These are phyloP conservation scores for Tuber magnatum DNA, from an alignment of 495 filamentous ascomycete genomes.

Conservation along the genomic window DNA sequence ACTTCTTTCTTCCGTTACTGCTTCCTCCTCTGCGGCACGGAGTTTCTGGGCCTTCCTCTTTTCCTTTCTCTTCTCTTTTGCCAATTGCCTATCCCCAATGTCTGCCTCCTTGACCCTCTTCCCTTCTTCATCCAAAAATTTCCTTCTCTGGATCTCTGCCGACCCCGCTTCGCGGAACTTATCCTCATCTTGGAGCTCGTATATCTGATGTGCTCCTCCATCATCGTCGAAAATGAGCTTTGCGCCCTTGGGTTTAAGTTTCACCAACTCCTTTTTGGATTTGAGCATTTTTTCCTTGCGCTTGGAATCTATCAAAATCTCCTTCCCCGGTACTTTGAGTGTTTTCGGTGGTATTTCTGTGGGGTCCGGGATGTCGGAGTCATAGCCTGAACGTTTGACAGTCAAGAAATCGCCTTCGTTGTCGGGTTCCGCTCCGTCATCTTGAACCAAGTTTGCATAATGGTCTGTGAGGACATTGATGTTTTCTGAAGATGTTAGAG, in stretches of 20 bases:
- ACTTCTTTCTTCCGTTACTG: constrained; percentile 37
- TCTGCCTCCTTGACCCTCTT: constrained; percentile 69
- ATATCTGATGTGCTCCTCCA: constrained; percentile 70
- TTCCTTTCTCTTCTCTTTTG: constrained; percentile 70
- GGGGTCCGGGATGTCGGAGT: constrained; percentile 40
- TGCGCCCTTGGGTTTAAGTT: constrained; percentile 73
- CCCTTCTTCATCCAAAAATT: constrained; percentile 67
- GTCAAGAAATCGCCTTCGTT: constrained; percentile 75
- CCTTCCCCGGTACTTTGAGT: constrained; percentile 49
- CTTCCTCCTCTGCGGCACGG: constrained; percentile 42
- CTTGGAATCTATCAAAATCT: constrained; percentile 77
- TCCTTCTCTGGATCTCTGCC: constrained; percentile 63
- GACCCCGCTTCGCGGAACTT: constrained; percentile 67
- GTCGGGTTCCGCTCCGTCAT: constrained; percentile 50
- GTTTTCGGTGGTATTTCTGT: constrained; percentile 46
- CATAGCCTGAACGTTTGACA: constrained; percentile 63
- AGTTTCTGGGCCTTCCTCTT: constrained; percentile 77
- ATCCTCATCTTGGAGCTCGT: constrained; percentile 78
- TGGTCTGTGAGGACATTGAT: constrained; percentile 90
- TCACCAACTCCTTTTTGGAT: constrained; percentile 86
- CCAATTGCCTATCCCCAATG: constrained; percentile 69
- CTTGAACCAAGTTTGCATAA: constrained; percentile 75
- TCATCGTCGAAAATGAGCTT: constrained; percentile 91
- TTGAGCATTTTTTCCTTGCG: constrained; percentile 85
- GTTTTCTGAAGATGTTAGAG: constrained; percentile 49